These are phyloP conservation scores for Ascobolus immersus DNA, from an alignment of 495 filamentous ascomycete genomes.

Conservation along the genomic window DNA sequence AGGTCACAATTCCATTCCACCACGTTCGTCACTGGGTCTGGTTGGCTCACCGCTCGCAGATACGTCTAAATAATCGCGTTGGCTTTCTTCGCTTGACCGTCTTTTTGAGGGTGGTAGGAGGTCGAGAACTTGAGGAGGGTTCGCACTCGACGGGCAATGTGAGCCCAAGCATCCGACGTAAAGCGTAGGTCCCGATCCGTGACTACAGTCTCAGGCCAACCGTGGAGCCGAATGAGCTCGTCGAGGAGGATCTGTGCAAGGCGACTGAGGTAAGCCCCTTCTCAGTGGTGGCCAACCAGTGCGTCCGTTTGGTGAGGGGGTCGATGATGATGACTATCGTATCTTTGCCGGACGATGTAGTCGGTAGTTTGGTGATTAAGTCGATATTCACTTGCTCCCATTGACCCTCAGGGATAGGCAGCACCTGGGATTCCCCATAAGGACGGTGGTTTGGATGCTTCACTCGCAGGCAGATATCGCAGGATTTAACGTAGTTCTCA, in stretches of 20 bases:
- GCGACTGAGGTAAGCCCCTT: not conserved
- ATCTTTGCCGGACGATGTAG: not conserved
- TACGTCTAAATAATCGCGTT: too few relatives aligned
- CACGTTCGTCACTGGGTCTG: too few relatives aligned
- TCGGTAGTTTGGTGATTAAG: slow-evolving; percentile 4
- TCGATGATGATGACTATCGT: slow-evolving; percentile 2
- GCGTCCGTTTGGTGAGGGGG: not conserved
- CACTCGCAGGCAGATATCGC: not conserved
- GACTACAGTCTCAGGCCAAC: too few relatives aligned
- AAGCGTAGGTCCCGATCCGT: too few relatives aligned
- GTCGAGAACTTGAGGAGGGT: too few relatives aligned
- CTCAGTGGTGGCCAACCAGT: slow-evolving; percentile 1
- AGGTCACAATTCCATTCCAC: too few relatives aligned
- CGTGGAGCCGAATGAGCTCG: too few relatives aligned
- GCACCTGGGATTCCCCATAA: not conserved
- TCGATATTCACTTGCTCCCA: slow-evolving; percentile 2
- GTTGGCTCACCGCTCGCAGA: too few relatives aligned
- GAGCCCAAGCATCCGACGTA: too few relatives aligned
- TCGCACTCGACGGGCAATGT: too few relatives aligned
- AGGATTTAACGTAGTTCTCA: not conserved
- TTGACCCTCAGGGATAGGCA: not conserved
- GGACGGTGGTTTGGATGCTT: not conserved
- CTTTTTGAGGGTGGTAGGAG: too few relatives aligned
- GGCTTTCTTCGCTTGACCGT: too few relatives aligned
- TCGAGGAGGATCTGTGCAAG: not conserved